Evolutionary conservation across 2,329 filamentous ascomycete species (phyloP), one percentile per base, ranked within the genome.

Genomic region (Orbilia blumenaviensis): DNA sequence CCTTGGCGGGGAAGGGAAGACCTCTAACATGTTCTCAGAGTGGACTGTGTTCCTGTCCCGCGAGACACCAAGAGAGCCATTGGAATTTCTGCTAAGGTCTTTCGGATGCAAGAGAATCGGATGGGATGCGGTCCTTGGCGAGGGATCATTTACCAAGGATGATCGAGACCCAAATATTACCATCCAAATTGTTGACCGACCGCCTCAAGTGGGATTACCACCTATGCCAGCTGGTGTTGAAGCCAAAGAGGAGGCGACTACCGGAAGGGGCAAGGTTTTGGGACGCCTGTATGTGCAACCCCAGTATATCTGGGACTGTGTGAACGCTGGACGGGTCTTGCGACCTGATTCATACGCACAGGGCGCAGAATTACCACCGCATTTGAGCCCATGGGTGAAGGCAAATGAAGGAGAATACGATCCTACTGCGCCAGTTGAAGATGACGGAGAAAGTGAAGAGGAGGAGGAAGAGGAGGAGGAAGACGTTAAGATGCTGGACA

Each of bases 271-370:
- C 78, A 89, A 93, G 77, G 91, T 98, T 77, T 93, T 94, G n/a
- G 94, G 94, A 36, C 88, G 95, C 79, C 93, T 89, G 78, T 99
- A 99, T 80, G 85, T 99, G 67, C 95, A 99, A 85, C 95, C 95
- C 18, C 95, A 99, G 82, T 99, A 96, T 94, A 89, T 99, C 2
- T 99, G 95, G 95, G 95, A 99, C 82, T 94, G 92, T 81, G 85
- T 97, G 82, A 99, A 99, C 82, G 92, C 95, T 50, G 92, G 93
- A 78, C 93, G 94, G 83, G 85, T 99, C 67, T 90, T 97, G 82
- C 88, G 91, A 78, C 89, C 94, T 32, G 93, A 97, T 81, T 84
- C 94, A 36, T 99, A 99, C 81, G 92, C 91, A 0, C 95, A 95
- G 1, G 95, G 95, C 16, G 91, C 94, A 16, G 90, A 92, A 79